Evolutionary conservation across 805 yeast species (phyloP).

Genomic region (Yarrowia bubula): DNA sequence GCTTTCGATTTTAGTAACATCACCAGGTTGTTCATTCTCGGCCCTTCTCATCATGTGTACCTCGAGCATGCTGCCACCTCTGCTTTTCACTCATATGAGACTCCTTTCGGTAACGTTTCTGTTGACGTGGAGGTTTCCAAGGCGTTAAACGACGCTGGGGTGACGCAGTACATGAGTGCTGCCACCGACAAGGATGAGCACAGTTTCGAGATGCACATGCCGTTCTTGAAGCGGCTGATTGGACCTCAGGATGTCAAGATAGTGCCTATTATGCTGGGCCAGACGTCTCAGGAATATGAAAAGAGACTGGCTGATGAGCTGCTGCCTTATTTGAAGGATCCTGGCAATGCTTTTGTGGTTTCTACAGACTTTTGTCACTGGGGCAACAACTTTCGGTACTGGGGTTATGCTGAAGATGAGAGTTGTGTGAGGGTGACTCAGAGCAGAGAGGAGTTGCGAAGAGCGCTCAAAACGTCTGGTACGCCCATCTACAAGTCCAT

Average conservation of each 20-base stretch:
- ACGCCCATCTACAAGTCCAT: conserved; percentile 69
- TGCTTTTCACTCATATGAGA: conserved; percentile 55
- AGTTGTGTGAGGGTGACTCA: background rate
- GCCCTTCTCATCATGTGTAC: conserved; percentile 91
- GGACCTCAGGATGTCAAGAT: conserved; percentile 39
- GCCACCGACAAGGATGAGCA: conserved; percentile 81
- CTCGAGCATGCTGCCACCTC: conserved; percentile 61
- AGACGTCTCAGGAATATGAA: conserved; percentile 49
- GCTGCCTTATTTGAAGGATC: conserved; percentile 53
- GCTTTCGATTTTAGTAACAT: conserved; percentile 60
- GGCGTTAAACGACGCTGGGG: conserved; percentile 38
- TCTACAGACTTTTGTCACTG: conserved; percentile 96
- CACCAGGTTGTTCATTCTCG: conserved; percentile 72
- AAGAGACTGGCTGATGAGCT: conserved; percentile 49
- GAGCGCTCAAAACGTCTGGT: conserved; percentile 31
- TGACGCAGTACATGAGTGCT: conserved; percentile 56
- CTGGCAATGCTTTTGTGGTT: conserved; percentile 65
- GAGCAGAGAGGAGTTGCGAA: conserved; percentile 13
- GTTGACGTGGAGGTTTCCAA: conserved; percentile 53
- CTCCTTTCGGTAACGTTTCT: conserved; percentile 76
- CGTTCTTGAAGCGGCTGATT: conserved; percentile 54
- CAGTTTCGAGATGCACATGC: conserved; percentile 92
- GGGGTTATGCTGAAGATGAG: conserved; percentile 45
- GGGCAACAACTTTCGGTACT: conserved; percentile 68
- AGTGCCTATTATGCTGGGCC: conserved; percentile 79